phyloP scores from a whole-genome alignment of 257 asterid genomes.

The Datura wrightii region DNA sequence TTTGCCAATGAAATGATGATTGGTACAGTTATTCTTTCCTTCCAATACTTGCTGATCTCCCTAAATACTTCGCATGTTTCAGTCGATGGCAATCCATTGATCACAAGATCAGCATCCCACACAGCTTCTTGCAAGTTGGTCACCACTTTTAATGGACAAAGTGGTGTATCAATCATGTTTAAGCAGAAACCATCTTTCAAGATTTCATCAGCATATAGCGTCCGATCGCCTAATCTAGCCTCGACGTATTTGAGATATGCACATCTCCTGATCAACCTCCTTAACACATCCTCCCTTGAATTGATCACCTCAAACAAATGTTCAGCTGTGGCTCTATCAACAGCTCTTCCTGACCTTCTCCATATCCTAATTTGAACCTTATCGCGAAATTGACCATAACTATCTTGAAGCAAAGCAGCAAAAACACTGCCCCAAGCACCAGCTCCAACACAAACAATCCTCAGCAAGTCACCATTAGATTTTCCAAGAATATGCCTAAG shows the following conservation, averaged over 20 bases:
- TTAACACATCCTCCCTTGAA: conserved; percentile 79
- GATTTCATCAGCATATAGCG: conserved; percentile 83
- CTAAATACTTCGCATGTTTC: conserved; percentile 78
- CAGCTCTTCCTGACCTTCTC: conserved; percentile 78
- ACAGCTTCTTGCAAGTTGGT: conserved; percentile 95
- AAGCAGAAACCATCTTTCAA: conserved; percentile 85
- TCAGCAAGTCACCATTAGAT: conserved; percentile 63
- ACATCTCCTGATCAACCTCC: conserved; percentile 88
- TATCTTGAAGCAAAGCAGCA: conserved; percentile 84
- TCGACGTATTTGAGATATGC: conserved; percentile 85
- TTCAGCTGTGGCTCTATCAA: conserved; percentile 72
- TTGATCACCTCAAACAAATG: conserved; percentile 85
- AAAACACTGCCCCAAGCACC: conserved; percentile 97
- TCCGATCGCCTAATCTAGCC: conserved; percentile 87
- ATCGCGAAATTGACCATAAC: conserved; percentile 74
- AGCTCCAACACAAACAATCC: conserved; percentile 86
- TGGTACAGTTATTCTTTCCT: conserved; percentile 76
- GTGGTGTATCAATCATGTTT: conserved; percentile 91
- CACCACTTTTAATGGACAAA: conserved; percentile 89
- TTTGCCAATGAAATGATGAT: conserved; percentile 79
- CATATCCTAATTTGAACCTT: conserved; percentile 79
- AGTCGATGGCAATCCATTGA: conserved; percentile 90
- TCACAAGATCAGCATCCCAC: conserved; percentile 91
- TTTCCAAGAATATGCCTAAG: conserved; percentile 64
- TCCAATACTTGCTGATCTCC: conserved; percentile 86